Conservation (phyloP, 2,329 filamentous ascomycete species). For the Aplosporella prunicola region DNA sequence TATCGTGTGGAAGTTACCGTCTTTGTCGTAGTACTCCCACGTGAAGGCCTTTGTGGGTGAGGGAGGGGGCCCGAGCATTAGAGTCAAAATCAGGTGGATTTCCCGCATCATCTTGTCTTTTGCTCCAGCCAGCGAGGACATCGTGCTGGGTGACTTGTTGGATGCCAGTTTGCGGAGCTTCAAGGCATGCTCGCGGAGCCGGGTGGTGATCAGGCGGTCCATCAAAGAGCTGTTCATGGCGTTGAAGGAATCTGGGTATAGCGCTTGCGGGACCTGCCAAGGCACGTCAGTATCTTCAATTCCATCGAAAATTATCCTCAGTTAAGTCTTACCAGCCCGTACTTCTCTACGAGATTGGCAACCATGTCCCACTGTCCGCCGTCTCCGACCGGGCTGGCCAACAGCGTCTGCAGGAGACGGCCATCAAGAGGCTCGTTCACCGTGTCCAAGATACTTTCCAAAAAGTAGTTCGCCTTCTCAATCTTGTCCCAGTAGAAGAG, state of each 20-base stretch:
- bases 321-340: constrained; percentile 52
- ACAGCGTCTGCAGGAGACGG: constrained; percentile 60
- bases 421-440: constrained; percentile 60
- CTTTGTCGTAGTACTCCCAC: constrained; percentile 70
- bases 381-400: constrained; percentile 61
- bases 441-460: constrained; percentile 74
- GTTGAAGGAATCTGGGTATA: constrained; percentile 78
- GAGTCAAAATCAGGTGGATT: constrained; percentile 69
- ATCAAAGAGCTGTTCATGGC: constrained; percentile 61
- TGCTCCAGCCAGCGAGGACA: constrained; percentile 32
- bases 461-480: constrained; percentile 83
- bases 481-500: constrained; percentile 93
- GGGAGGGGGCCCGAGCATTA: constrained; percentile 74
- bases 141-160: constrained; percentile 22
- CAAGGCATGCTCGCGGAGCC: constrained; percentile 79
- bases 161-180: constrained; percentile 51
- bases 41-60: constrained; percentile 58
- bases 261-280: constrained; percentile 51
- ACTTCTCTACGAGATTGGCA: constrained; percentile 74
- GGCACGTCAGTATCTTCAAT: neutral
- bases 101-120: constrained; percentile 73
- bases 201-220: constrained; percentile 68
- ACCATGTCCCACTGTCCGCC: constrained; percentile 93
- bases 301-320: constrained; percentile 13
- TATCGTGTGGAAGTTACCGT: constrained; percentile 54